Conservation (phyloP, 2,329 filamentous ascomycete species). For the Venturiaceae sp. region DNA sequence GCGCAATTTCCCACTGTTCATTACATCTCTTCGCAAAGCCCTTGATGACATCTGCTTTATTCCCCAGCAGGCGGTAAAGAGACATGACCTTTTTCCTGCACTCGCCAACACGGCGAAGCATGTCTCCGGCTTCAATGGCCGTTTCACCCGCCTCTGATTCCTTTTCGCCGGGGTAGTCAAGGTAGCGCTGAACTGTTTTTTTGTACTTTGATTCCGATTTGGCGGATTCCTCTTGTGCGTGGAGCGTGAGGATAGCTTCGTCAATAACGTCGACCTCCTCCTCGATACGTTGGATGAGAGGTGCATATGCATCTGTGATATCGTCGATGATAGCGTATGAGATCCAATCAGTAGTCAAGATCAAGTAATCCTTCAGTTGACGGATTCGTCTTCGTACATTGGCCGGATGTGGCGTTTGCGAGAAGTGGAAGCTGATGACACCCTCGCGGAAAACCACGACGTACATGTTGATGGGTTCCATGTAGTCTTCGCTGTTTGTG, state of each 20-base stretch:
- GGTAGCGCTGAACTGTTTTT: conserved; percentile 15
- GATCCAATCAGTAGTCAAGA: conserved; percentile 93
- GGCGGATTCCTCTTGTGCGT: conserved; percentile 30
- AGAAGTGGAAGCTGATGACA: conserved; percentile 93
- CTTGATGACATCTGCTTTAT: conserved; percentile 98
- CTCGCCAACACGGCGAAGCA: conserved; percentile 86
- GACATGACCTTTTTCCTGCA: conserved; percentile 97
- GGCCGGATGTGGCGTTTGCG: conserved; percentile 88
- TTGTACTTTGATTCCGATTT: conserved; percentile 24
- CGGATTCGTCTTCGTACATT: conserved; percentile 91
- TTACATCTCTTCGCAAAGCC: conserved; percentile 98
- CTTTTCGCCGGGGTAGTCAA: not conserved
- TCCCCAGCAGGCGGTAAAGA: conserved; percentile 82
- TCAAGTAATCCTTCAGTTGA: conserved; percentile 87
- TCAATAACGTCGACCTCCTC: conserved; percentile 97
- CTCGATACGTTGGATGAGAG: conserved; percentile 85
- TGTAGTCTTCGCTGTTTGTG: conserved; percentile 74
- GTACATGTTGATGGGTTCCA: conserved; percentile 96
- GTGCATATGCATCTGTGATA: conserved; percentile 92
- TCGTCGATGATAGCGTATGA: conserved; percentile 97
- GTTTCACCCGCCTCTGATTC: conserved; percentile 19
- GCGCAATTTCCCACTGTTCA: conserved; percentile 94
- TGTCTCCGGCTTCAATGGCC: conserved; percentile 52
- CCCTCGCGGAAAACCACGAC: conserved; percentile 94
- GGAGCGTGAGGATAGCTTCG: conserved; percentile 75